Conservation (phyloP, 148 eudicot genomes). For the Heliamphora exappendiculata region DNA sequence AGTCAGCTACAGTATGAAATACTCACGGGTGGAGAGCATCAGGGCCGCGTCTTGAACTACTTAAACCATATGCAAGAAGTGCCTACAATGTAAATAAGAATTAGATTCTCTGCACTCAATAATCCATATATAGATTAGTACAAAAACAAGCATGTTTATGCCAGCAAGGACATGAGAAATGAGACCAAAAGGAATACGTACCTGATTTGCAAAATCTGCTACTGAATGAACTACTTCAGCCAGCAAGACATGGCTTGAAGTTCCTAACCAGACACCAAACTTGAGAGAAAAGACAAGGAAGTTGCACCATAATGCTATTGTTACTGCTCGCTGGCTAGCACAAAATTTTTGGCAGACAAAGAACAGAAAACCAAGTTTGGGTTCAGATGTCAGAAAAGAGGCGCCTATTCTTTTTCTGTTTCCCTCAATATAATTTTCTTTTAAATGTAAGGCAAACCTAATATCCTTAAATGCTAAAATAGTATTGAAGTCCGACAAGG, state of each 20-base stretch:
- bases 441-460: neutral
- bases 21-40: slow-evolving; percentile 99
- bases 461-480: neutral
- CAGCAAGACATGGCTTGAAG: slow-evolving; percentile 92
- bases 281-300: slow-evolving; percentile 93
- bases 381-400: neutral
- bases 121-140: slow-evolving; percentile 7
- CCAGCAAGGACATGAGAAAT: slow-evolving; percentile 9
- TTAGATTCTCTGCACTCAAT: slow-evolving; percentile 33
- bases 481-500: too few relatives aligned
- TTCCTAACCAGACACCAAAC: slow-evolving; percentile 86
- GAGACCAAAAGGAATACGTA: slow-evolving; percentile 6
- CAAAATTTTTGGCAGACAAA: neutral
- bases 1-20: neutral
- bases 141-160: neutral
- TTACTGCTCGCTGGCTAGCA: slow-evolving; percentile 86
- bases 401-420: neutral
- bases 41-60: slow-evolving; percentile 95
- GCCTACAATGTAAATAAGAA: slow-evolving; percentile 52
- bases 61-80: slow-evolving; percentile 94
- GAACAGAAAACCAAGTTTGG: neutral
- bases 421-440: neutral
- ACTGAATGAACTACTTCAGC: slow-evolving; percentile 89
- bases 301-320: slow-evolving; percentile 92
- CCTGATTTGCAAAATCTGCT: slow-evolving; percentile 99